Base-by-base conservation (phyloP, 306 rosid species). In the Malus sieversii region DNA sequence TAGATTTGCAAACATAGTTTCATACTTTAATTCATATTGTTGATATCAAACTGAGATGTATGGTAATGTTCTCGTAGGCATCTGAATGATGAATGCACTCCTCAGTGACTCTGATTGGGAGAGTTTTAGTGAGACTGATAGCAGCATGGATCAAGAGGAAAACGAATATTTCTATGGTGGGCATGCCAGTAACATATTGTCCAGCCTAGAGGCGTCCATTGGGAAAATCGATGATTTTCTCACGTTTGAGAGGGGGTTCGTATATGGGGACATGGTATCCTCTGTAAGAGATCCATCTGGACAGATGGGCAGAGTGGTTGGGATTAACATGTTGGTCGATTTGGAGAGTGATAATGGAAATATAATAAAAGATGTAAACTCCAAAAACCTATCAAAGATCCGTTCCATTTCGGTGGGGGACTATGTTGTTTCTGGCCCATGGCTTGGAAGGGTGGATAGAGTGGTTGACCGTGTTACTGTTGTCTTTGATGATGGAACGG, bases 121-220 rank as follows among this genome's bases (percentile, higher is more conserved):
- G 75, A 83, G 79, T 83, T 83, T 79, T 25, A 95, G 97, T 78
- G 96, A 90, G 75, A 85, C 92, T 81, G 88, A 89, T 82, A 82
- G 96, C 78, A 71, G 84, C 66, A 97, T 88, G 51, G 96, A 95
- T 84, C 96, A 87, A 82, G 97, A 87, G 85, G 96, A 88, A 82
- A 76, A 73, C 19, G 91, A 95, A 70, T 83, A 68, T 77, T 79
- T 74, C 22, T 92, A 82, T 77, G 85, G 88, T 4, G 98, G 97
- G 60, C 96, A 92, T 79, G 97, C 99, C 71, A 85, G 64, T 75
- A 89, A 87, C 92, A 88, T 96, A 75, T 87, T 96, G 69, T 89
- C 97, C 58, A 88, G 99, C 84, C 85, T 96, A 68, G 96, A 96
- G 81, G 97, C 87, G 82, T 89, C 92, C 91, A 96, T 96, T 72